These are phyloP conservation scores for Hemileccinum hortonii DNA, from an alignment of 1,284 basidiomycete species.

Conservation along the genomic window DNA sequence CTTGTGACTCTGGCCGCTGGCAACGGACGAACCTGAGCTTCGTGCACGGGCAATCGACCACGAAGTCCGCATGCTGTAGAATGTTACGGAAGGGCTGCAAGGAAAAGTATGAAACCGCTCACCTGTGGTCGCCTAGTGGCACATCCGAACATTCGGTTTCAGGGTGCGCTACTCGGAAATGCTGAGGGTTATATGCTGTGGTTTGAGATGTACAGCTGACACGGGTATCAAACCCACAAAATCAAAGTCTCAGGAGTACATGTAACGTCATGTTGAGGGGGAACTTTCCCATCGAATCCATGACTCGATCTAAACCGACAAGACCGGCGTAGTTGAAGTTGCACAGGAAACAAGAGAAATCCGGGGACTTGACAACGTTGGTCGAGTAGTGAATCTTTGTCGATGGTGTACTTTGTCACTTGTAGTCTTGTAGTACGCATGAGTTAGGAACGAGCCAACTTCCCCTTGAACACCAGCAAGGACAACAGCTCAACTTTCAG, in stretches of 20 bases:
- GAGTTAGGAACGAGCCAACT: background rate
- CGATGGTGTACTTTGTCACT: too few relatives aligned
- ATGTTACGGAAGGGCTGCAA: constrained; percentile 1
- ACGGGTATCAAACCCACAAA: too few relatives aligned
- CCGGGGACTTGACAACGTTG: too few relatives aligned
- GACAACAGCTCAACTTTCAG: background rate
- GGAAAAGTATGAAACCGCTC: background rate
- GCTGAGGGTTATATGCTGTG: too few relatives aligned
- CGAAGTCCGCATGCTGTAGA: constrained; percentile 16
- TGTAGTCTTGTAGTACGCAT: too few relatives aligned
- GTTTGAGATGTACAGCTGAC: too few relatives aligned
- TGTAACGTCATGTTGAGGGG: background rate
- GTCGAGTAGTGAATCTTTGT: too few relatives aligned
- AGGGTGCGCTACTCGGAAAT: too few relatives aligned
- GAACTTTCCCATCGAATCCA: background rate
- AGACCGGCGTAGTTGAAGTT: too few relatives aligned
- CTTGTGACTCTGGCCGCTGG: constrained; percentile 7
- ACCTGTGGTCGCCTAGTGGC: constrained; percentile 10
- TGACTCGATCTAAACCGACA: background rate
- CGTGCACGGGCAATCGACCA: background rate
- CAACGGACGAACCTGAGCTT: constrained; percentile 10
- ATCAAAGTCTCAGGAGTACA: too few relatives aligned
- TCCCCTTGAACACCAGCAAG: background rate
- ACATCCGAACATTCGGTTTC: too few relatives aligned
- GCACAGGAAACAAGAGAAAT: too few relatives aligned